Base-by-base conservation (phyloP, 371 early-diverging fungal species). In the Coemansia sp. region DNA sequence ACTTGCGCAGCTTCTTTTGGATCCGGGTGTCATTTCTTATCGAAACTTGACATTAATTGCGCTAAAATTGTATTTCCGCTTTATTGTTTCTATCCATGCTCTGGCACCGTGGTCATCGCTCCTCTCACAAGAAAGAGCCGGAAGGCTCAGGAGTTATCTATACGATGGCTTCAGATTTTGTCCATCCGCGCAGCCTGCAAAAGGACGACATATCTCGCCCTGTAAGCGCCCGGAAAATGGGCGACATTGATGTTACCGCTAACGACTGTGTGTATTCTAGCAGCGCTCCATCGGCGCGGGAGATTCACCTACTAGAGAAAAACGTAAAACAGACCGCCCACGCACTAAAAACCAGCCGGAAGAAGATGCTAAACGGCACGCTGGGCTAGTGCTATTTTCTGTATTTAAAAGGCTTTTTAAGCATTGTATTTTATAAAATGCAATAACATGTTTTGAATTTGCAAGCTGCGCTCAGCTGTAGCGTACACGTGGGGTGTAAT, bases 211-310 rank as follows among this genome's bases (percentile, higher is more conserved):
- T 75, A 13, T 71, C 76, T 4, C 45, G 47, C 1, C 76, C 76
- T n/a, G 42, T 75, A 11, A 29, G 64, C 0, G 67, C 71, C 2
- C 27, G 50, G 40, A 64, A 61, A 21, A 75, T 75, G 76, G 71
- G 71, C 37, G 26, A 39, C 18, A 16, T 75, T 39, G 76, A 75
- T n/a, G 42, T 75, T 13, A 75, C 76, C 14, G 76, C 76, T 8
- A 71, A 64, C 59, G 71, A 71, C 65, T 61, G 57, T 53, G 65
- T 75, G 5, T 50, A 31, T 37, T 64, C 62, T 51, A 62, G 58
- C 37, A 45, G 63, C 40, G 48, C 63, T 18, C 76, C 67, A 16
- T 75, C 76, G n/a, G 31, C 26, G 26, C 7, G 61, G 26, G 76
- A 75, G 59, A 16, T 71, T 18, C 60, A 47, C 31, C 8, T 29